phyloP scores from a whole-genome alignment of 2,329 filamentous ascomycete genomes.

The Penicillium sp. region DNA sequence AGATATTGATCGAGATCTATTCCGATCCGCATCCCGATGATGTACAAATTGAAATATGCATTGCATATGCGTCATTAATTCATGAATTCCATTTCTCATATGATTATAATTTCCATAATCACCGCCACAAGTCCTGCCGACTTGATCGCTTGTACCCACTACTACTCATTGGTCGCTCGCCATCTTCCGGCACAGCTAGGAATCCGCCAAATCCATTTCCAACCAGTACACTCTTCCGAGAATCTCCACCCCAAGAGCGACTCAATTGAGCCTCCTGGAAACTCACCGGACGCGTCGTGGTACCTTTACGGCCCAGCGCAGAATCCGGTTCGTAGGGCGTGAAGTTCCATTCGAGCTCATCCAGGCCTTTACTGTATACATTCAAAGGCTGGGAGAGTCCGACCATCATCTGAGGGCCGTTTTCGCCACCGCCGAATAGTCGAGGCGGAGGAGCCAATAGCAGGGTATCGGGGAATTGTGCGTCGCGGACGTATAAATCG shows the following conservation, averaged over 20 bases:
- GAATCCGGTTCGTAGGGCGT: conserved; percentile 57
- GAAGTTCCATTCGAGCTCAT: conserved; percentile 69
- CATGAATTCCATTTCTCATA: conserved; percentile 6
- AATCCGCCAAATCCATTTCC: conserved; percentile 68
- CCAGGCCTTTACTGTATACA: conserved; percentile 66
- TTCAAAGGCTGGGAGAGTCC: conserved; percentile 59
- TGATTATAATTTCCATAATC: not conserved
- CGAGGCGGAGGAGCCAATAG: conserved; percentile 67
- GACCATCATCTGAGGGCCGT: conserved; percentile 23
- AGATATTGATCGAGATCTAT: not conserved
- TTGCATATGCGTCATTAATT: conserved; percentile 4
- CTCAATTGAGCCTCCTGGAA: conserved; percentile 49
- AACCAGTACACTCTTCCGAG: conserved; percentile 62
- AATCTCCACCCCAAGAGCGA: conserved; percentile 60
- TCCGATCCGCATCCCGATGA: too few relatives aligned
- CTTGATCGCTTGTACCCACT: conserved; percentile 34
- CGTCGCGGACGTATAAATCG: conserved; percentile 82
- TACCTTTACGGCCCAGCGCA: conserved; percentile 36
- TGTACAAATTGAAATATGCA: not conserved
- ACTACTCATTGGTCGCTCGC: conserved; percentile 40
- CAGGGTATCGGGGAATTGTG: conserved; percentile 77
- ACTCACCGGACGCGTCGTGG: conserved; percentile 47
- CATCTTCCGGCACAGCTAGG: conserved; percentile 59
- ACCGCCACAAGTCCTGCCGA: conserved; percentile 42
- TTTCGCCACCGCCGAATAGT: conserved; percentile 47